Base-by-base conservation (phyloP, 1,139 yeast genomes). In the Blastobotrys niveus region DNA sequence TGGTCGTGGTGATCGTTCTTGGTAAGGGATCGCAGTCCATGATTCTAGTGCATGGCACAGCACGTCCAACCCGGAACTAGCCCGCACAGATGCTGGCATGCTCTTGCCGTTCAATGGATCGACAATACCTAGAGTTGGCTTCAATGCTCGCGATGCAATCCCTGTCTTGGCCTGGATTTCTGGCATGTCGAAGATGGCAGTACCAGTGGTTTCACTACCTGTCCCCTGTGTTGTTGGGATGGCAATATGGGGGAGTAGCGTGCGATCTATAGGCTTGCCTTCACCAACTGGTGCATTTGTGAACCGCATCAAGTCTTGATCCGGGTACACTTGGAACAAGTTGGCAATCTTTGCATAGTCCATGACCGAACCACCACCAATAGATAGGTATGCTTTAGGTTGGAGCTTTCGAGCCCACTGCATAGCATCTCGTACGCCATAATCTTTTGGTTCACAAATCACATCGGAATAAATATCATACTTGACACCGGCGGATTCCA, bases 151-250 rank as follows among this genome's bases (percentile, higher is more conserved):
- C 33, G 64, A 63, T 18, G 71, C 67, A 43, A 67, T 66, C 18
- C 71, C 71, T 3, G 70, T 68, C 52, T 67, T 67, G 48, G 70
- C 62, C 12, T 59, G 49, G 31, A 55, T 55, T 12, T 48, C 43
- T 3, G 59, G 54, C 47, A 66, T 55, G 48, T 67, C 71, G 51
- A 67, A 66, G 42, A 64, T 61, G 12, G 71, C 71, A 0, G 71
- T 66, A 19, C 73, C 72, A 2, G 74, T 70, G 40, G 73, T 68
- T 49, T 71, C 73, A 2, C 73, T 69, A 22, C 72, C 73, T 17
- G 72, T 68, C 32, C 72, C 72, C 6, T 72, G 71, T n/a, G 72
- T 68, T 19, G 72, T 68, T 34, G 71, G 71, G 34, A 69, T 63
- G 6, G 74, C 73, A 44, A 70, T 65, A 49, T 70, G 52, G 3